Base-by-base conservation (phyloP, 2,329 filamentous ascomycete genomes). In the Fusarium sp. region DNA sequence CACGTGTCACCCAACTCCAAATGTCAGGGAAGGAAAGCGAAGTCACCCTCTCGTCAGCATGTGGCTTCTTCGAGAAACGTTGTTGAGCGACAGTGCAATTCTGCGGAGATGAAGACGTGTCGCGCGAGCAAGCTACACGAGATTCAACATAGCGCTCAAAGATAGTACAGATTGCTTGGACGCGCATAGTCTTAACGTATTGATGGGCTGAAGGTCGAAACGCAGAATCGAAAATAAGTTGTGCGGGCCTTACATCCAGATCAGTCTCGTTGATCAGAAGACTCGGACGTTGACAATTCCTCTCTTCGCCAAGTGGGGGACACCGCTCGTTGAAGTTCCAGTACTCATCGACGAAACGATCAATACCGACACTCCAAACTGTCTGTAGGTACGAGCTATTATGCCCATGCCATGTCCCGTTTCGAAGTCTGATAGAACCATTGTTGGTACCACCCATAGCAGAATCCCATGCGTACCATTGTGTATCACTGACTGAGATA, bases 341-440 rank as follows among this genome's bases (percentile, higher is more conserved):
- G 4, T n/a, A 12, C 20, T 29, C 3, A 15, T 25, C 24, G 18
- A 54, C 38, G 25, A 68, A 62, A 29, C 66, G 42, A n/a, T 66
- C 34, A 38, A 38, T 10, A 12, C 32, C 34, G 53, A 30, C 15
- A 40, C 66, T 6, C 16, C 34, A 38, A 38, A 38, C 34, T n/a
- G 34, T 38, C 18, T 38, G 34, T n/a, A 38, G 34, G 18, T 38
- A 38, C 18, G 34, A 7, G 34, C 34, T 38, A 38, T 38, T 38
- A 7, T n/a, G 34, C 22, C 57, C 58, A n/a, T 68, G 54, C 66
- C 58, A 68, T 15, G 60, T 65, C 5, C 60, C 64, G 15, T 65
- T 70, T 3, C 9, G 32, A 8, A 54, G 43, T 22, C 34, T 11
- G 38, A 50, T 50, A 14, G 46, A 50, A 16, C 46, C 46, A 4